These are phyloP conservation scores for Boechera stricta DNA, from an alignment of 345 rosid species.

Conservation along the genomic window DNA sequence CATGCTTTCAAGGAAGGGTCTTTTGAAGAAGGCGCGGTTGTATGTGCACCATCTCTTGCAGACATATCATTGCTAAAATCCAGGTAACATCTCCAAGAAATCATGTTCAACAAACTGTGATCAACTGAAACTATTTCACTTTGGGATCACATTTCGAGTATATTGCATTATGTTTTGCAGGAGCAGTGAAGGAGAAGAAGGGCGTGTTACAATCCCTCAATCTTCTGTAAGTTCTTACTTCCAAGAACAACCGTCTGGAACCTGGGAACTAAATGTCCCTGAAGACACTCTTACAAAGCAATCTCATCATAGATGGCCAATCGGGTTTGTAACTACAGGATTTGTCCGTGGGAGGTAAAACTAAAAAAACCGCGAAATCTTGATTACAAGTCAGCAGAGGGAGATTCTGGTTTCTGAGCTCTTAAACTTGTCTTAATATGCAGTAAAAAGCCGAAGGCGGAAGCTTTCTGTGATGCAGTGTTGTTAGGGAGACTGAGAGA, in stretches of 20 bases:
- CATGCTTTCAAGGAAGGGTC: conserved; percentile 75
- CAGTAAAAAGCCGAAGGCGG: conserved; percentile 77
- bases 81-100: conserved; percentile 54
- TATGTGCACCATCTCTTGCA: conserved; percentile 63
- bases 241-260: conserved; percentile 58
- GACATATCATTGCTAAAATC: conserved; percentile 64
- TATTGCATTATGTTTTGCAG: conserved; percentile 16
- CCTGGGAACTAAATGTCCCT: conserved; percentile 73
- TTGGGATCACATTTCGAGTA: conserved; percentile 4
- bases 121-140: conserved; percentile 9
- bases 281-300: conserved; percentile 51
- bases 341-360: conserved; percentile 82
- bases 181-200: conserved; percentile 54
- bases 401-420: conserved; percentile 2
- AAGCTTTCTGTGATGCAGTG: conserved; percentile 69
- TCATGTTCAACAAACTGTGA: conserved; percentile 14
- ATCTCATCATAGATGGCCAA: conserved; percentile 66
- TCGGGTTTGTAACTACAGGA: conserved; percentile 89
- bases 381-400: neutral
- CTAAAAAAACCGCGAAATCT: neutral
- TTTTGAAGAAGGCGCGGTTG: conserved; percentile 83
- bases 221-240: conserved; percentile 68
- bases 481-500: conserved; percentile 66
- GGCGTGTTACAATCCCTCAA: conserved; percentile 59
- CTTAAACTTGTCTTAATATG: conserved; percentile 17